Evolutionary conservation across 129 eudicot genomes (phyloP).

Genomic region (Tagetes patula): DNA sequence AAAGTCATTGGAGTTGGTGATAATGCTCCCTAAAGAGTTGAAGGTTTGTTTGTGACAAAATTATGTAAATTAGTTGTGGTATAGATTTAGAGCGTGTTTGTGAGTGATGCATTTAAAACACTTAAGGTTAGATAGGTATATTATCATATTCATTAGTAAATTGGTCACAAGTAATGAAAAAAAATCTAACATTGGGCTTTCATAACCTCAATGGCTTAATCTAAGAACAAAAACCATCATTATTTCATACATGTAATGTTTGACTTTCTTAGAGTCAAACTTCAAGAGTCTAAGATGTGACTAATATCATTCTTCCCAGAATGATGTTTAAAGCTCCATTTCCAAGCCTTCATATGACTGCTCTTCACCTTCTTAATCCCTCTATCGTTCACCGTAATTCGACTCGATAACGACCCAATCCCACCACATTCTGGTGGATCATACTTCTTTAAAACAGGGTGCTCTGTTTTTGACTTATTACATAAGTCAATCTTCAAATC

Average conservation of each 20-base stretch:
- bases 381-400: conserved; percentile 53
- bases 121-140: background rate
- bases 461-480: conserved; percentile 40
- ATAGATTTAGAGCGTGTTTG: too few species aligned
- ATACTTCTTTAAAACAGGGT: conserved; percentile 36
- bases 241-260: conserved; percentile 3
- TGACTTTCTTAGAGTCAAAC: conserved; percentile 30
- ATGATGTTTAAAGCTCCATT: conserved; percentile 62
- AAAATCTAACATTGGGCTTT: conserved; percentile 5
- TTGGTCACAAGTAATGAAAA: conserved; percentile 16
- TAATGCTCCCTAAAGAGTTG: too few species aligned
- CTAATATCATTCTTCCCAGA: conserved; percentile 44
- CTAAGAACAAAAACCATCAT: conserved; percentile 14
- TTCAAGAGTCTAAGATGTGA: conserved; percentile 36
- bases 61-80: too few species aligned
- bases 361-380: conserved; percentile 52
- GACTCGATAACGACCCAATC: conserved; percentile 42
- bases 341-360: conserved; percentile 61
- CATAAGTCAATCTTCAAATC: conserved; percentile 68
- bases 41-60: too few species aligned
- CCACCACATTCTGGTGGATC: conserved; percentile 35
- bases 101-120: too few species aligned
- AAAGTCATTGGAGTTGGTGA: too few species aligned
- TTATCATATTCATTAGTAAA: background rate
- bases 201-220: conserved; percentile 17